Evolutionary conservation across 345 rosid species (phyloP).

Genomic region (Turritis glabra): DNA sequence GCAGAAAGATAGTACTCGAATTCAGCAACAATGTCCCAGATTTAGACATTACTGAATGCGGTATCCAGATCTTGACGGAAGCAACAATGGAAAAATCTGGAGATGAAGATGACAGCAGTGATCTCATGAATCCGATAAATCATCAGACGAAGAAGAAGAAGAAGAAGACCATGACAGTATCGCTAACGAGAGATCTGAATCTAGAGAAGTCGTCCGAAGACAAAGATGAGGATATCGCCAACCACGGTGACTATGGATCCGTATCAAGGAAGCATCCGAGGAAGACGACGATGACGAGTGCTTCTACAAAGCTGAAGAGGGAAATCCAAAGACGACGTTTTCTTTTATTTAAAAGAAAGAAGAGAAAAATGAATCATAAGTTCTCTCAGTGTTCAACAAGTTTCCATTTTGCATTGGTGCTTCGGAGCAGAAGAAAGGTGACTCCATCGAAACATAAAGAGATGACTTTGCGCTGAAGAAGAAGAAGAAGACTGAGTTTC

Average conservation of each 20-base stretch:
- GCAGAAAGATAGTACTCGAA: not conserved
- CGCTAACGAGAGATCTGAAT: not conserved
- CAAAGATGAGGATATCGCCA: not conserved
- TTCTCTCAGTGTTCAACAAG: no score
- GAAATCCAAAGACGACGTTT: not conserved
- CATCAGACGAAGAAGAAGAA: no score
- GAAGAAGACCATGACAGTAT: no score
- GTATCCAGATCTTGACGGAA: not conserved
- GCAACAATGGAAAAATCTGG: not conserved
- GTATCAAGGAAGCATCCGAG: not conserved
- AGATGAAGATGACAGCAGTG: not conserved
- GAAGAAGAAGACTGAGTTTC: no score
- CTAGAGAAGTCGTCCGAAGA: not conserved
- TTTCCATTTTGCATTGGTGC: no score
- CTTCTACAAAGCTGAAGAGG: not conserved
- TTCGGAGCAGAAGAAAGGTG: no score
- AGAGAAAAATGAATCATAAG: no score
- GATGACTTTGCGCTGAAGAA: no score
- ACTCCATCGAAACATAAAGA: no score
- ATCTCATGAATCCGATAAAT: no score
- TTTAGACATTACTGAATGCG: not conserved
- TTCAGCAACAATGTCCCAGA: not conserved
- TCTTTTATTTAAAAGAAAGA: no score
- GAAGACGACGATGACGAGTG: not conserved
- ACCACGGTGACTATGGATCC: not conserved